Conservation (phyloP, 192 early-diverging fungal genomes). For the Podila verticillata region DNA sequence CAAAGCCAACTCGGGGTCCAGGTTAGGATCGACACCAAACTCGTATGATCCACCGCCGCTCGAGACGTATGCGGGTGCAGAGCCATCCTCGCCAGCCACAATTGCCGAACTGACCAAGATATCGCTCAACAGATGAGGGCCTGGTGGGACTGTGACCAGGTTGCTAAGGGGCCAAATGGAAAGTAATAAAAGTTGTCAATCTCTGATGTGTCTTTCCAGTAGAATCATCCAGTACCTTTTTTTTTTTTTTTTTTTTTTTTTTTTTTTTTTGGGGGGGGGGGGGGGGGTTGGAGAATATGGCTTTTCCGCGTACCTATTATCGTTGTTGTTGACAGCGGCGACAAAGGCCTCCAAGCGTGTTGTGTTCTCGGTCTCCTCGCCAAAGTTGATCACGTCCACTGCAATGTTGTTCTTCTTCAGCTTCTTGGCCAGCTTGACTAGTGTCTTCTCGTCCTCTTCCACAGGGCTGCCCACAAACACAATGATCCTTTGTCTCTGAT, state of each 20-base stretch:
- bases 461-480: constrained; percentile 95
- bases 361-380: constrained; percentile 89
- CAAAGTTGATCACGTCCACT: constrained; percentile 96
- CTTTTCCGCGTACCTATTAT: constrained; percentile 74
- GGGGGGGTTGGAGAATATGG: background rate
- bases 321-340: constrained; percentile 87
- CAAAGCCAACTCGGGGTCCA: constrained; percentile 95
- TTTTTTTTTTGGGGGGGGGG: too few relatives aligned
- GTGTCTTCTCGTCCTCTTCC: constrained; percentile 80
- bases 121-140: constrained; percentile 92
- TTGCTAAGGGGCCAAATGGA: constrained; percentile 62
- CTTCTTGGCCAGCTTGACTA: constrained; percentile 93
- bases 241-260: too few relatives aligned
- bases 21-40: constrained; percentile 92
- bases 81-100: constrained; percentile 83
- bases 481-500: constrained; percentile 93
- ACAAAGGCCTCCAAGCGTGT: constrained; percentile 93
- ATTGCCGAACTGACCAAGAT: constrained; percentile 89
- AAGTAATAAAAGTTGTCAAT: background rate
- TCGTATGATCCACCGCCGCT: constrained; percentile 81
- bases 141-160: constrained; percentile 91
- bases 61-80: constrained; percentile 69
- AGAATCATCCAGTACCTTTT: background rate
- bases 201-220: background rate
- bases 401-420: constrained; percentile 98